These are phyloP conservation scores for Nakaseomyces bracarensis DNA, from an alignment of 1,139 yeast species.

Conservation along the genomic window DNA sequence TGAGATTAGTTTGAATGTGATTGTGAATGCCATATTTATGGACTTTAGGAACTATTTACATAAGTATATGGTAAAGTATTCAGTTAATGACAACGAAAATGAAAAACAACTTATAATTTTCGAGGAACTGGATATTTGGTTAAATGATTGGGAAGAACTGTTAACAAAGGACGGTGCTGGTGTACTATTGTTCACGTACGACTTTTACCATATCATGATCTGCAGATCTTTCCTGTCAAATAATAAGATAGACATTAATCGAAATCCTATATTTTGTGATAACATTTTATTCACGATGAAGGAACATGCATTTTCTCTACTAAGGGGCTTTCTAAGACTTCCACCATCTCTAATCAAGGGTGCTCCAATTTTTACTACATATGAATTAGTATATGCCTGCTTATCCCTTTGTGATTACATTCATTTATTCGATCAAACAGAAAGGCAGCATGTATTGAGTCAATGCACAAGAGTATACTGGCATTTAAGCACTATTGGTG, in stretches of 20 bases:
- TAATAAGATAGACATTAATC: constrained; percentile 19
- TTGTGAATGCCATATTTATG: constrained; percentile 27
- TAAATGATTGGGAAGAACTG: constrained; percentile 36
- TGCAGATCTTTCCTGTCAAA: constrained; percentile 35
- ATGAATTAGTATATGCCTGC: constrained; percentile 45
- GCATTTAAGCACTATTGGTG: constrained; percentile 48
- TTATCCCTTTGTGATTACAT: constrained; percentile 42
- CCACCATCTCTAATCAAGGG: constrained; percentile 41
- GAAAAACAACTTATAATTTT: constrained; percentile 18
- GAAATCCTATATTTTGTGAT: constrained; percentile 19
- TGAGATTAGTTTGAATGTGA: constrained; percentile 37
- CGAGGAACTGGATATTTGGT: constrained; percentile 37
- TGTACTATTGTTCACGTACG: constrained; percentile 37
- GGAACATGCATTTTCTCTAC: constrained; percentile 37
- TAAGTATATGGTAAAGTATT: not conserved
- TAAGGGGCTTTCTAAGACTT: constrained; percentile 37
- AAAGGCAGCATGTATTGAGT: constrained; percentile 36
- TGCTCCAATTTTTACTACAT: constrained; percentile 42
- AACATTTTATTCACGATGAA: constrained; percentile 36
- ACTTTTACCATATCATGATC: constrained; percentile 38
- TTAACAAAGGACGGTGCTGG: constrained; percentile 40
- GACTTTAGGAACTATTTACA: constrained; percentile 24
- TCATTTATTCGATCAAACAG: constrained; percentile 32
- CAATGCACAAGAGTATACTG: constrained; percentile 45
- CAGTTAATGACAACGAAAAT: not conserved